Evolutionary conservation across 2,329 filamentous ascomycete genomes (phyloP).

Genomic region (Cladosporium sp.): DNA sequence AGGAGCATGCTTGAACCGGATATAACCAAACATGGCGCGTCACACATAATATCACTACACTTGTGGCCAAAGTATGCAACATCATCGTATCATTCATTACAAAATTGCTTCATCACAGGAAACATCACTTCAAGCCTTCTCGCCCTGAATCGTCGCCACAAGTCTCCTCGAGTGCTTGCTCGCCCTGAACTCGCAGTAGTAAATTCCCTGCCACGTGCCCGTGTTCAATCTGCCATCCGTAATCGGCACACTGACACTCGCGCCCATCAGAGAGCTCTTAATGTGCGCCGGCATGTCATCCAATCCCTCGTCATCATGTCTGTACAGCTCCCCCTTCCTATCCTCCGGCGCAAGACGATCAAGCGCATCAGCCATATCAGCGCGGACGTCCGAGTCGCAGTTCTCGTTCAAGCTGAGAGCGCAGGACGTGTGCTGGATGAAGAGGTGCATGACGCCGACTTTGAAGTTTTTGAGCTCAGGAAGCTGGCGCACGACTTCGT

Average conservation of each 20-base stretch:
- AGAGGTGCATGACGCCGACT: slow-evolving; percentile 80
- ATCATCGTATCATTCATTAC: not conserved
- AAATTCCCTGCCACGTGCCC: slow-evolving; percentile 83
- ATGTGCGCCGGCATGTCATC: slow-evolving; percentile 99
- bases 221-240: slow-evolving; percentile 72
- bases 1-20: no score
- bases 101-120: not conserved
- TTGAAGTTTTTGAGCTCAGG: slow-evolving; percentile 82
- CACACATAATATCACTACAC: not conserved
- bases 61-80: no score
- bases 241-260: slow-evolving; percentile 87
- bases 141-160: slow-evolving; percentile 90
- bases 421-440: slow-evolving; percentile 92
- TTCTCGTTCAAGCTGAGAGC: slow-evolving; percentile 93
- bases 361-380: slow-evolving; percentile 89
- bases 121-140: slow-evolving; percentile 48
- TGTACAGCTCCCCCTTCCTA: slow-evolving; percentile 62
- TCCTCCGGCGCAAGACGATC: slow-evolving; percentile 87
- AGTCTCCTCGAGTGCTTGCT: slow-evolving; percentile 74
- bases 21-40: not conserved
- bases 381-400: slow-evolving; percentile 76
- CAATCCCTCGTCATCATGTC: slow-evolving; percentile 77
- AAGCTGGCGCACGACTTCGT: slow-evolving; percentile 64
- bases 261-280: slow-evolving; percentile 84
- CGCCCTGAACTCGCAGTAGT: slow-evolving; percentile 85